A percentile compares a stretch with the other conserved stretches of the same genome.
These are phyloP conservation scores for Globisporangium megalacanthum DNA, from an alignment of 352 stramenopile genomes.

Conservation along the genomic window DNA sequence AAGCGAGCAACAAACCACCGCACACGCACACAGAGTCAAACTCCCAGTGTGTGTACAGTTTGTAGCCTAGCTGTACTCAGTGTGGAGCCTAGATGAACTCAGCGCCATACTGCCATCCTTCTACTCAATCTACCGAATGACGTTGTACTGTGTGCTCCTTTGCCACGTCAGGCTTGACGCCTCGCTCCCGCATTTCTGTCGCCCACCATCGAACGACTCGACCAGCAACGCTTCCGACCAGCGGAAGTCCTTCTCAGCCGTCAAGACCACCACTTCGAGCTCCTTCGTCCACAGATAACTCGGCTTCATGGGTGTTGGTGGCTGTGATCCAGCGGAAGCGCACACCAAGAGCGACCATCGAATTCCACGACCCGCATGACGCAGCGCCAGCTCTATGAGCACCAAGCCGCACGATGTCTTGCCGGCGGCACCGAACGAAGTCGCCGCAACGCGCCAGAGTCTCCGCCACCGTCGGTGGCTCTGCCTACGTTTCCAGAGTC, in stretches of 20 bases:
- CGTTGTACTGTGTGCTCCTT: no score
- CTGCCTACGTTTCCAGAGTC: no score
- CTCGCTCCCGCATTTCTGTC: neutral
- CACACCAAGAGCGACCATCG: conserved; percentile 6
- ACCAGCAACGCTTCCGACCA: conserved; percentile 2
- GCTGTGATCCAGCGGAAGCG: neutral
- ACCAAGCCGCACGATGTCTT: conserved; percentile 63
- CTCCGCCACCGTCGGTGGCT: no score
- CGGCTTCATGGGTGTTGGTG: no score
- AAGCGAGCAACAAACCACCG: no score
- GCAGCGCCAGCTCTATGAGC: conserved; percentile 23
- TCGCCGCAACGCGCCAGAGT: conserved; percentile 44
- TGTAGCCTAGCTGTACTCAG: no score
- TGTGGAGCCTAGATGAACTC: no score
- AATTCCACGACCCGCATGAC: neutral
- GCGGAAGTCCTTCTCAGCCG: conserved; percentile 60
- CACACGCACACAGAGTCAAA: no score
- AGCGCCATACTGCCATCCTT: no score
- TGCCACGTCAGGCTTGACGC: no score
- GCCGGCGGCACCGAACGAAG: conserved; percentile 60
- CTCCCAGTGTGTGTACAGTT: no score
- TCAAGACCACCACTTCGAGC: conserved; percentile 36
- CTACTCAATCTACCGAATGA: no score
- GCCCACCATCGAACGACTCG: neutral
- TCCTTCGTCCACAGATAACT: neutral